phyloP scores from a whole-genome alignment of 2,329 filamentous ascomycete species.

The Cladosporium velox region DNA sequence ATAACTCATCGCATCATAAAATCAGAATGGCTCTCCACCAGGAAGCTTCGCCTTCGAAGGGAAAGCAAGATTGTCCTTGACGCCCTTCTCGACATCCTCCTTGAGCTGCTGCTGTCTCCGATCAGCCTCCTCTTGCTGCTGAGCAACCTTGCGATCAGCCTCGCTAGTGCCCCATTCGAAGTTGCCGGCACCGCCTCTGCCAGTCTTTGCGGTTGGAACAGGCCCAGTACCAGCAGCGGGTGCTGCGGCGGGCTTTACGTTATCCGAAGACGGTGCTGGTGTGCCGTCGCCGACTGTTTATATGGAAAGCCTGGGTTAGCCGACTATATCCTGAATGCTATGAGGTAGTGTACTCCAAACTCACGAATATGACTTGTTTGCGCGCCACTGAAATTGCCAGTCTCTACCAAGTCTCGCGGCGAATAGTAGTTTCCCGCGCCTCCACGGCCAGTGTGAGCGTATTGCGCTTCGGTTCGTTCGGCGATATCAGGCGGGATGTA shows the following conservation, averaged over 20 bases:
- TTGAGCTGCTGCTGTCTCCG: conserved; percentile 33
- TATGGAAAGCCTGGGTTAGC: not conserved
- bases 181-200: conserved; percentile 52
- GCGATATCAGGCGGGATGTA: conserved; percentile 19
- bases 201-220: conserved; percentile 28
- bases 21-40: conserved; percentile 32
- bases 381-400: conserved; percentile 41
- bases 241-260: conserved; percentile 18
- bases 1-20: not conserved
- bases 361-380: conserved; percentile 25
- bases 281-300: conserved; percentile 24
- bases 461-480: conserved; percentile 35
- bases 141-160: conserved; percentile 34
- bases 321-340: not conserved
- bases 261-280: conserved; percentile 12
- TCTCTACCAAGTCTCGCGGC: conserved; percentile 42
- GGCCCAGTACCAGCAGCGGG: conserved; percentile 2
- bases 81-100: conserved; percentile 43
- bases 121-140: conserved; percentile 34
- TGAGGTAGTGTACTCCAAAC: not conserved
- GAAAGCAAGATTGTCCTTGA: conserved; percentile 43
- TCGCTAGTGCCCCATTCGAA: conserved; percentile 42
- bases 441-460: conserved; percentile 48
- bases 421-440: conserved; percentile 52
- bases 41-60: conserved; percentile 44